These are phyloP conservation scores for Lasiosphaeria ovina DNA, from an alignment of 495 filamentous ascomycete species.

Conservation along the genomic window DNA sequence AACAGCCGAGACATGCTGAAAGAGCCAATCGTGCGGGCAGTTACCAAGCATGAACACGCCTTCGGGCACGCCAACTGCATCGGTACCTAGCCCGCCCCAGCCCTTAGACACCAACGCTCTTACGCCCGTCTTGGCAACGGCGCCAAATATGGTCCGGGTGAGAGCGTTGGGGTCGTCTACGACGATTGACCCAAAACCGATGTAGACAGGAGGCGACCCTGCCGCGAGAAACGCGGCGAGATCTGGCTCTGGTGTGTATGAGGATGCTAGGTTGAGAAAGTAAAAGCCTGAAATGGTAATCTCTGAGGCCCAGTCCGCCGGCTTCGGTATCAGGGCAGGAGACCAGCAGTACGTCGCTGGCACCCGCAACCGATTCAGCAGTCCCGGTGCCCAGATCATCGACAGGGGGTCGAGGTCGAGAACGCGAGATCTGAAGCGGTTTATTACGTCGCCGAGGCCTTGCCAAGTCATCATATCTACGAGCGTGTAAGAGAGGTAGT, in stretches of 20 bases:
- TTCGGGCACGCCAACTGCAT: constrained; percentile 58
- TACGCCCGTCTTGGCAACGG: constrained; percentile 61
- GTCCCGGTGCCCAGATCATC: constrained; percentile 63
- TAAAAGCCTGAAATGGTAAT: constrained; percentile 64
- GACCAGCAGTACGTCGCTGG: constrained; percentile 68
- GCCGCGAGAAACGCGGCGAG: constrained; percentile 55
- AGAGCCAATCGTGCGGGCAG: constrained; percentile 81
- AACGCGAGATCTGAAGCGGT: constrained; percentile 58
- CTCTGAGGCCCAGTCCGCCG: constrained; percentile 60
- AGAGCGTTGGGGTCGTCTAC: constrained; percentile 69
- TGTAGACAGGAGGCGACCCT: constrained; percentile 70
- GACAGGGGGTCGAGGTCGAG: constrained; percentile 61
- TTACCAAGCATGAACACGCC: constrained; percentile 77
- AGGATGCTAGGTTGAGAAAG: constrained; percentile 61
- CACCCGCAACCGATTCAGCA: constrained; percentile 58
- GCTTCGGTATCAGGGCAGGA: constrained; percentile 63
- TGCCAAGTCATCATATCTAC: constrained; percentile 69
- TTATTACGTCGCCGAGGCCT: constrained; percentile 63
- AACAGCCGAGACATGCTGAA: constrained; percentile 69
- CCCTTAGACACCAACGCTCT: constrained; percentile 77
- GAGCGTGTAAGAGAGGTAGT: constrained; percentile 71
- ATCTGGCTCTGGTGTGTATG: constrained; percentile 54
- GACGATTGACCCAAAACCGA: constrained; percentile 81
- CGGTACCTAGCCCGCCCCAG: constrained; percentile 72
- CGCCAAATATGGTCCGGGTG: constrained; percentile 67